phyloP scores from a whole-genome alignment of 2,329 filamentous ascomycete species.

The Ophiocordyceps polyrhachis-furcata region DNA sequence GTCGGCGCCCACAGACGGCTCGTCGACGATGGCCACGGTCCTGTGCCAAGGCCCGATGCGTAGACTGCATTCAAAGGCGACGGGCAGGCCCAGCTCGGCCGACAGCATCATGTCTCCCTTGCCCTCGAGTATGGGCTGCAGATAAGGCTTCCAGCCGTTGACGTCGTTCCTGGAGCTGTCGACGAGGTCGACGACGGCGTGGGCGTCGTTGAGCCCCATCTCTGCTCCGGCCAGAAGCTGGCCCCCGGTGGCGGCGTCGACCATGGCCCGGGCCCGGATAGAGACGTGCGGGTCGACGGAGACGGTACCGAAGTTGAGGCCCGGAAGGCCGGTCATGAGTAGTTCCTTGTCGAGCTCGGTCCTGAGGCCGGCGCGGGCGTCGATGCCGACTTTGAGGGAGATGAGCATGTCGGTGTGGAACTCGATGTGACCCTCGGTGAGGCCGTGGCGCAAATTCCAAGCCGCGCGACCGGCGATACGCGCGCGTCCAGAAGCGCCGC shows the following conservation, averaged over 20 bases:
- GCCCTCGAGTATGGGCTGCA: slow-evolving; percentile 12
- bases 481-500: slow-evolving; percentile 10
- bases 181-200: slow-evolving; percentile 8
- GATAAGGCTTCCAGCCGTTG: slow-evolving; percentile 10
- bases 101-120: slow-evolving; percentile 9
- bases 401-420: slow-evolving; percentile 8
- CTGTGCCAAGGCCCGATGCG: slow-evolving; percentile 7
- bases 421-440: slow-evolving; percentile 9
- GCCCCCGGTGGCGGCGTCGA: slow-evolving; percentile 9
- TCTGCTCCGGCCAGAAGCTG: slow-evolving; percentile 12
- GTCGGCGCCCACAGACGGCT: slow-evolving; percentile 10
- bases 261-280: slow-evolving; percentile 6
- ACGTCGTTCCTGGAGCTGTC: slow-evolving; percentile 5
- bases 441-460: slow-evolving; percentile 8
- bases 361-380: slow-evolving; percentile 8
- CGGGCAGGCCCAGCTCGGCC: slow-evolving; percentile 10
- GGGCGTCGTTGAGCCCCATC: slow-evolving; percentile 10
- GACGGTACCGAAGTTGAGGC: slow-evolving; percentile 9
- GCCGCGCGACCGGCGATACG: slow-evolving; percentile 9
- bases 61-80: slow-evolving; percentile 9
- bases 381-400: slow-evolving; percentile 12
- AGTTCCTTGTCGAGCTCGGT: slow-evolving; percentile 7
- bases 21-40: slow-evolving; percentile 8
- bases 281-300: slow-evolving; percentile 9
- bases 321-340: slow-evolving; percentile 8